A percentile compares a stretch with the other conserved stretches of the same genome.
These are phyloP conservation scores for Coemansia sp. DNA, from an alignment of 192 early-diverging fungal genomes.

Conservation along the genomic window DNA sequence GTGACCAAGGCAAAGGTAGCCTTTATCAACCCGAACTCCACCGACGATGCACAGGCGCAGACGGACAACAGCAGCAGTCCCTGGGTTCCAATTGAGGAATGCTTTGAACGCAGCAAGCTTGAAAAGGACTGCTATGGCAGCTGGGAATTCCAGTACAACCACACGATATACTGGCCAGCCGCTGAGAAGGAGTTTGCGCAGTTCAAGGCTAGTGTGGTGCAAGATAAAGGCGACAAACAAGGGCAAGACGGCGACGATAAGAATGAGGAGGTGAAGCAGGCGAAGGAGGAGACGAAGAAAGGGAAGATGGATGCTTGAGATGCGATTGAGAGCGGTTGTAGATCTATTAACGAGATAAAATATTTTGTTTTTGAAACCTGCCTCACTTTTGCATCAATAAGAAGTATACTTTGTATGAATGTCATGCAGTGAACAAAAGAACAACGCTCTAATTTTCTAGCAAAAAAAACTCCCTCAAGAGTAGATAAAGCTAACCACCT, in stretches of 20 bases:
- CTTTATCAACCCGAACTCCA: conserved; percentile 70
- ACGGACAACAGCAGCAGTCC: conserved; percentile 24
- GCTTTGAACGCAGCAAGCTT: conserved; percentile 49
- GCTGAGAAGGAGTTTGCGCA: conserved; percentile 48
- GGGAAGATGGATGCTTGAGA: background rate
- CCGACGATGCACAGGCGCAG: conserved; percentile 16
- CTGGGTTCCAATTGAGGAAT: conserved; percentile 47
- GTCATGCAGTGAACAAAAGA: background rate
- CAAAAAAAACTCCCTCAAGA: background rate
- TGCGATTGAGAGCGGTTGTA: background rate
- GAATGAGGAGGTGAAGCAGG: background rate
- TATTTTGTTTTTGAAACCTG: background rate
- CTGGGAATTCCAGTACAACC: conserved; percentile 67
- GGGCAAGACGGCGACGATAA: background rate
- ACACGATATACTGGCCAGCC: conserved; percentile 68
- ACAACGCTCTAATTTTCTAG: background rate
- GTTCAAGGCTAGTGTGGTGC: conserved; percentile 27
- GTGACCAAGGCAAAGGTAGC: conserved; percentile 86
- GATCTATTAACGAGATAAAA: background rate
- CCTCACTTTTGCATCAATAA: background rate
- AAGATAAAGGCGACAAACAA: conserved; percentile 8
- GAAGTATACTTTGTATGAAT: background rate
- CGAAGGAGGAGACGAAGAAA: background rate
- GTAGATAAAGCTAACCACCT: background rate
- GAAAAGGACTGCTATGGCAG: conserved; percentile 75